Conservation (phyloP, 495 filamentous ascomycete genomes). For the Xylaria curta region DNA sequence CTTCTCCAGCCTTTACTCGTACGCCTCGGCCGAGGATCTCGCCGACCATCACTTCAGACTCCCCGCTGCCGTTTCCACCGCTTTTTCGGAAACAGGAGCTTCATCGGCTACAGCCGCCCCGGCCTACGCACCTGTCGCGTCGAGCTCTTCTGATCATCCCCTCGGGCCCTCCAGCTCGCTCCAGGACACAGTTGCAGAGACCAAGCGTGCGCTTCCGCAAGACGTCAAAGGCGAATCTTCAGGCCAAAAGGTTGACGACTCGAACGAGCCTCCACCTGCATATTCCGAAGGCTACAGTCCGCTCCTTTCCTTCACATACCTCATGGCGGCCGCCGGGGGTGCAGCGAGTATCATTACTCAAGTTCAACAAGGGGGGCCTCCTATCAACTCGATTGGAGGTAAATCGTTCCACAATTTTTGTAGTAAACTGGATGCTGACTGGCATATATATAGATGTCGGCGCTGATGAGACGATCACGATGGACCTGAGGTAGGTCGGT, state of each 20-base stretch:
- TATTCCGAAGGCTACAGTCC: slow-evolving; percentile 95
- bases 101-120: slow-evolving; percentile 64
- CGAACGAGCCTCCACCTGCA: slow-evolving; percentile 90
- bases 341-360: slow-evolving; percentile 98
- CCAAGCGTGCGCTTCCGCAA: slow-evolving; percentile 79
- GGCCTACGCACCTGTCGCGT: slow-evolving; percentile 61
- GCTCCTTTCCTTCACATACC: slow-evolving; percentile 90
- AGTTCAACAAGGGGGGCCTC: slow-evolving; percentile 90
- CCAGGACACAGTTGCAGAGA: slow-evolving; percentile 70
- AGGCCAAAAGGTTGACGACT: slow-evolving; percentile 68
- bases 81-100: slow-evolving; percentile 60
- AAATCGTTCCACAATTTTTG: slow-evolving; percentile 25
- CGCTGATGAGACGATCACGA: slow-evolving; percentile 92
- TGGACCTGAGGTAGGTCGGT: slow-evolving; percentile 81
- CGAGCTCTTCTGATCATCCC: slow-evolving; percentile 50
- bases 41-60: slow-evolving; percentile 48
- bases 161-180: slow-evolving; percentile 47
- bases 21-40: slow-evolving; percentile 42
- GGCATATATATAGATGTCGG: slow-evolving; percentile 67
- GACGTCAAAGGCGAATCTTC: slow-evolving; percentile 78
- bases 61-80: slow-evolving; percentile 50
- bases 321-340: slow-evolving; percentile 96
- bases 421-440: slow-evolving; percentile 12
- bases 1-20: slow-evolving; percentile 56
- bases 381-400: slow-evolving; percentile 89